Base-by-base conservation (phyloP, 345 rosid genomes). In the Limnanthes douglasii region DNA sequence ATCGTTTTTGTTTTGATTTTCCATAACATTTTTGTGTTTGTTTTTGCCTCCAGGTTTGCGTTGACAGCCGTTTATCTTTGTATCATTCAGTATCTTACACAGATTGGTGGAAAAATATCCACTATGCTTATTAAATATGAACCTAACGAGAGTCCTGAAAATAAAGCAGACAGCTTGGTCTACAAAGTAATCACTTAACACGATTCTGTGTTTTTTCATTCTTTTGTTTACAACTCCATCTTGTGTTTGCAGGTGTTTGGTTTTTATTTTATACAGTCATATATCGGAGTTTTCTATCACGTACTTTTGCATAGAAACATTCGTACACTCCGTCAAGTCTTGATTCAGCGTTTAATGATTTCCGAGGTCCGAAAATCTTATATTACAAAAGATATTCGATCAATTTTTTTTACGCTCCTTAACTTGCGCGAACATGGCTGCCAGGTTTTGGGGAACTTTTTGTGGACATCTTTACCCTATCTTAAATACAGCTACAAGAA, bases 231-330 rank as follows among this genome's bases (percentile, higher is more conserved):
- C 26, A n/a, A 25, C 25, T 8, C 5, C 21, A 2, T 6, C 40
- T 8, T 39, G n/a, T 39, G n/a, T 3, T 40, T 66, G 67, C 86
- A 86, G 97, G 88, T 86, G 21, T 86, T 86, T 23, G 94, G 97
- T 47, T 75, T 86, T 31, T 86, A 82, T 48, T 86, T 86, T 59
- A 86, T 86, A 94, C 97, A 86, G 62, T 56, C 97, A 7, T 86
- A 78, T 53, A 88, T 88, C 15, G 95, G 97, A 36, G 60, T 82
- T 59, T 88, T 88, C 68, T 88, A 88, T 52, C 97, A 88, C n/a
- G 95, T 75, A 34, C 85, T 78, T 34, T 43, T 82, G 27, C 95
- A 82, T 46, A 85, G 90, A 33, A 75, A 82, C 66, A 67, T 88
- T 37, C 53, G 6, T 68, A 69, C 93, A 31, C 97, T 88, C 55